These are phyloP conservation scores for Pinus tabuliformis DNA, from an alignment of 75 land plant genomes.

Conservation along the genomic window DNA sequence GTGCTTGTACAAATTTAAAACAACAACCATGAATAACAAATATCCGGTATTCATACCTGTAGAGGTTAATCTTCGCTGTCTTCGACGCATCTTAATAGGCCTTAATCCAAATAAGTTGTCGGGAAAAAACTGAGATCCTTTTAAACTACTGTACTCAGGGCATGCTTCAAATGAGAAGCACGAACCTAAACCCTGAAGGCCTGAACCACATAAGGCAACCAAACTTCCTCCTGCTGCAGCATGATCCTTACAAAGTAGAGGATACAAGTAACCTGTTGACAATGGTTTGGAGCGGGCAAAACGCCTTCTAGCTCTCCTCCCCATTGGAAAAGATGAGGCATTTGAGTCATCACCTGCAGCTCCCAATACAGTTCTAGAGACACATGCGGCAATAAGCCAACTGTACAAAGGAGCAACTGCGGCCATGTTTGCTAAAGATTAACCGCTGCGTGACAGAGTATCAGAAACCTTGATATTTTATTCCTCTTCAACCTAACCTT, in stretches of 20 bases:
- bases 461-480: no score
- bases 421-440: conserved; percentile 4
- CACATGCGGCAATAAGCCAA: conserved; percentile 74
- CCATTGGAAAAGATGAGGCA: not conserved
- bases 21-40: not conserved
- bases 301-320: conserved; percentile 17
- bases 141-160: conserved; percentile 38
- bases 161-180: conserved; percentile 57
- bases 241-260: conserved; percentile 3
- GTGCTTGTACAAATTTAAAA: conserved; percentile 2
- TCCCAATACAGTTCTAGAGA: conserved; percentile 22
- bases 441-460: no score
- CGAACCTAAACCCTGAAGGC: conserved; percentile 46
- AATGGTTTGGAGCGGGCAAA: conserved; percentile 1
- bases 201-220: conserved; percentile 35
- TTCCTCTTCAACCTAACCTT: no score
- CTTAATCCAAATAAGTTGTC: conserved; percentile 24
- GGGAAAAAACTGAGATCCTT: conserved; percentile 16
- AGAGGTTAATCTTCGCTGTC: conserved; percentile 7
- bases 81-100: conserved; percentile 10
- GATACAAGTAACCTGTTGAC: not conserved
- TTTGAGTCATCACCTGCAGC: conserved; percentile 21
- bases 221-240: conserved; percentile 11
- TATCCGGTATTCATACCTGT: conserved; percentile 4
- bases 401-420: conserved; percentile 58